Base-by-base conservation (phyloP, 169 alveolate species). In the Eimeria falciformis region DNA sequence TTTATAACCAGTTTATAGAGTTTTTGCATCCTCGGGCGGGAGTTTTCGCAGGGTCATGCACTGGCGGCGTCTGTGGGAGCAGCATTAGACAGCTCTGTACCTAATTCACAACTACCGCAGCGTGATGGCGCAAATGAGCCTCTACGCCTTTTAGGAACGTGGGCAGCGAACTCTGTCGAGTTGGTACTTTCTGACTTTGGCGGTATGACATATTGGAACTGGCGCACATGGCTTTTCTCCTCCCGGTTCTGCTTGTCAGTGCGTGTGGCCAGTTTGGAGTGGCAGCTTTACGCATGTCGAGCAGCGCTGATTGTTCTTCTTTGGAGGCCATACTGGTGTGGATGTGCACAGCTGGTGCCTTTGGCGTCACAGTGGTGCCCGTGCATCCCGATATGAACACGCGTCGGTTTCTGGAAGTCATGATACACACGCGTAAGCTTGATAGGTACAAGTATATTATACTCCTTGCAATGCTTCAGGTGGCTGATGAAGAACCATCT, bases 381-480 rank as follows among this genome's bases (percentile, higher is more conserved):
- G 50, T 78, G 87, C 87, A 78, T 78, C 87, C 87, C 25, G 87
- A 78, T 37, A 78, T 78, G 87, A 78, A 78, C 69, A 25, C 87
- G 45, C 87, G 87, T 46, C 87, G 87, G 27, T 78, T 78, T 78
- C 37, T 78, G 43, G 87, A 78, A 78, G 87, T 78, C 37, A 50
- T 78, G 71, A 50, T 78, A 12, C 87, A 78, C 37, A 78, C 87
- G 46, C 87, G 87, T 78, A 9, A 33, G 23, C 45, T 0, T 25
- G 12, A 45, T 45, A 23, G 21, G 17, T n/a, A 66, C 46, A n/a
- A 25, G 45, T n/a, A 21, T 37, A 25, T 21, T 25, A 25, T 45
- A 1, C 37, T 33, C 40, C 40, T 2, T 33, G 40, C 40, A 33
- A 2, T 33, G 40, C 40, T 33, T 2, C 40, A 33, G 40, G 40